Percentiles rank a stretch among this genome's conserved stretches.
Conservation (phyloP, 139 green algal genomes). For the Astrephomene gubernaculifera region DNA sequence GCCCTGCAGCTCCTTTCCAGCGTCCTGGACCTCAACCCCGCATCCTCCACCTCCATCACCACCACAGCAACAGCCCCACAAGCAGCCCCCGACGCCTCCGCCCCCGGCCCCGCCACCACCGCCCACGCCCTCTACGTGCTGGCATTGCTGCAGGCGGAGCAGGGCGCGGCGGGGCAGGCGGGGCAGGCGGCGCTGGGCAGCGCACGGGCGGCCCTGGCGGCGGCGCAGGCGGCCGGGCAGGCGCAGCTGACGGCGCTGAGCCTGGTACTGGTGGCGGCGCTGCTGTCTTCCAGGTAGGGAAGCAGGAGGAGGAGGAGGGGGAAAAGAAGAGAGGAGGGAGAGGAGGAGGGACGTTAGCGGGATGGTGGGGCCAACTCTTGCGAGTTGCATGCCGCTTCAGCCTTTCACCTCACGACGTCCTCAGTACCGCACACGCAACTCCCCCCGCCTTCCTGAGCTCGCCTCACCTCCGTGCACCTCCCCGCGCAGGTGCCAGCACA, state of each 20-base stretch:
- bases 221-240: not conserved
- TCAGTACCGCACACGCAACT: not conserved
- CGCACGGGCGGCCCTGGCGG: slow-evolving; percentile 4
- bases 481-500: slow-evolving; percentile 6
- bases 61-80: not conserved
- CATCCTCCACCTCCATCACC: not conserved
- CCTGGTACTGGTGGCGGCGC: slow-evolving; percentile 33
- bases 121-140: slow-evolving; percentile 28
- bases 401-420: too few relatives aligned
- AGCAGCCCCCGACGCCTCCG: not conserved
- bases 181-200: not conserved
- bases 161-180: not conserved
- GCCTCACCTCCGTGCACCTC: not conserved
- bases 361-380: too few relatives aligned
- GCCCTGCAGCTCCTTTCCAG: slow-evolving; percentile 4
- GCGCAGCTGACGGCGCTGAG: slow-evolving; percentile 19
- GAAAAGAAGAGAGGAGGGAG: too few relatives aligned
- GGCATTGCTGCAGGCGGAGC: slow-evolving; percentile 45
- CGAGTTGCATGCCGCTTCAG: too few relatives aligned
- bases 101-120: not conserved
- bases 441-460: not conserved
- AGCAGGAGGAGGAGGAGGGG: not conserved
- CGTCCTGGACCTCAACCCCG: not conserved
- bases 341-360: too few relatives aligned
- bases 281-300: slow-evolving; percentile 37